Evolutionary conservation across 1,139 yeast genomes (phyloP).

Genomic region (Yamadazyma sp.): DNA sequence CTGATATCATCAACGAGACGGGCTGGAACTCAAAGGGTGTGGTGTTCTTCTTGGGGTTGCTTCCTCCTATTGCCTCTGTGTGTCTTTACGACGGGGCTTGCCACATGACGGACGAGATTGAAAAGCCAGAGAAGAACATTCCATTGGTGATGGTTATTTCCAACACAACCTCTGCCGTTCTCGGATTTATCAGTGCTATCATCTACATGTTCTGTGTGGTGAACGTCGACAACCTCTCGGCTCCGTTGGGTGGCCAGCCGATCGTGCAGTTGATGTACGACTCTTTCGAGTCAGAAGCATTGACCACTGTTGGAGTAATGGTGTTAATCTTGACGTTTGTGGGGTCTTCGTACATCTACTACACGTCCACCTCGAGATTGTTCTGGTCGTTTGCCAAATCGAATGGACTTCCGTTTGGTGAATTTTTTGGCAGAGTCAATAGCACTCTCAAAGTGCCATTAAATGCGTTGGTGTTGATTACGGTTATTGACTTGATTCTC

Average conservation of each 20-base stretch:
- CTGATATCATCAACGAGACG: slow-evolving; percentile 23
- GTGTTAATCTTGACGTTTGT: slow-evolving; percentile 22
- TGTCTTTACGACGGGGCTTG: slow-evolving; percentile 29
- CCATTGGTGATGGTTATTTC: slow-evolving; percentile 30
- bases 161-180: slow-evolving; percentile 21
- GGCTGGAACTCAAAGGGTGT: slow-evolving; percentile 30
- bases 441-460: slow-evolving; percentile 23
- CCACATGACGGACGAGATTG: slow-evolving; percentile 32
- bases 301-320: slow-evolving; percentile 26
- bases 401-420: slow-evolving; percentile 28
- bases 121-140: slow-evolving; percentile 25
- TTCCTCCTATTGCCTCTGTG: slow-evolving; percentile 28
- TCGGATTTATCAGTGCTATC: slow-evolving; percentile 23
- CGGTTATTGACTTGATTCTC: slow-evolving; percentile 19
- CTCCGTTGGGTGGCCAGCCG: slow-evolving; percentile 30
- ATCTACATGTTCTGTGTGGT: slow-evolving; percentile 29
- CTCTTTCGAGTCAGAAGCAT: slow-evolving; percentile 23
- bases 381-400: slow-evolving; percentile 31
- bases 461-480: slow-evolving; percentile 21
- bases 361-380: slow-evolving; percentile 26
- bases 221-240: slow-evolving; percentile 17
- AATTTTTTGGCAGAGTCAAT: slow-evolving; percentile 21
- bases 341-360: slow-evolving; percentile 21
- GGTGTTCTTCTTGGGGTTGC: slow-evolving; percentile 27
- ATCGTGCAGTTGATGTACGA: slow-evolving; percentile 29